Conservation (phyloP, 2,329 filamentous ascomycete species). For the Pleurostoma richardsiae region DNA sequence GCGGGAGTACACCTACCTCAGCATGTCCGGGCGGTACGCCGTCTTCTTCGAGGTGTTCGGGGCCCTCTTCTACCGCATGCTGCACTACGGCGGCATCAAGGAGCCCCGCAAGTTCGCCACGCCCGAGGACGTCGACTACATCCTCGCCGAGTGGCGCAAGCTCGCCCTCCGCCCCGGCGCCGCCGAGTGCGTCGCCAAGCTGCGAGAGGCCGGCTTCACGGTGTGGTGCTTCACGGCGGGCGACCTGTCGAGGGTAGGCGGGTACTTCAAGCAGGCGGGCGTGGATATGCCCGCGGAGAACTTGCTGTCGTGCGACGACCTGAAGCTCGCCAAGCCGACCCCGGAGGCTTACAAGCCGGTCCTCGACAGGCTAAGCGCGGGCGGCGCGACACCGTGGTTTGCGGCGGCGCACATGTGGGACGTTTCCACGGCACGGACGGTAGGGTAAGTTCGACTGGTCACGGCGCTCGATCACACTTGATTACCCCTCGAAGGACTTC, state of each 20-base stretch:
- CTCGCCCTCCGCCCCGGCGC: conserved; percentile 26
- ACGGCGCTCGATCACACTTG: no score
- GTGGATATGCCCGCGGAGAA: conserved; percentile 42
- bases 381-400: conserved; percentile 34
- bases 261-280: conserved; percentile 40
- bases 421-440: conserved; percentile 40
- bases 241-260: conserved; percentile 37
- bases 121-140: conserved; percentile 29
- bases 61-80: conserved; percentile 36
- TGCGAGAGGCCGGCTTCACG: conserved; percentile 38
- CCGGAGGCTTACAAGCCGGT: conserved; percentile 37
- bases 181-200: conserved; percentile 28
- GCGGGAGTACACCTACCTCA: conserved; percentile 40
- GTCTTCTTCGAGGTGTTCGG: conserved; percentile 31
- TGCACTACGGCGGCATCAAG: conserved; percentile 30
- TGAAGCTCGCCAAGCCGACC: conserved; percentile 41
- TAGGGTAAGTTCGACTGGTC: conserved; percentile 21
- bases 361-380: conserved; percentile 22
- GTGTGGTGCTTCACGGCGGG: conserved; percentile 48
- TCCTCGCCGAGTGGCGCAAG: conserved; percentile 26
- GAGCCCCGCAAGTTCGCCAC: conserved; percentile 31
- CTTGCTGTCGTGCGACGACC: conserved; percentile 40
- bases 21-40: conserved; percentile 30
- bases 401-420: conserved; percentile 55
- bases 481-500: no score